Percentiles rank a stretch among this genome's conserved stretches.
Evolutionary conservation across 2,329 filamentous ascomycete genomes (phyloP).

Genomic region (Microdochium nivale): DNA sequence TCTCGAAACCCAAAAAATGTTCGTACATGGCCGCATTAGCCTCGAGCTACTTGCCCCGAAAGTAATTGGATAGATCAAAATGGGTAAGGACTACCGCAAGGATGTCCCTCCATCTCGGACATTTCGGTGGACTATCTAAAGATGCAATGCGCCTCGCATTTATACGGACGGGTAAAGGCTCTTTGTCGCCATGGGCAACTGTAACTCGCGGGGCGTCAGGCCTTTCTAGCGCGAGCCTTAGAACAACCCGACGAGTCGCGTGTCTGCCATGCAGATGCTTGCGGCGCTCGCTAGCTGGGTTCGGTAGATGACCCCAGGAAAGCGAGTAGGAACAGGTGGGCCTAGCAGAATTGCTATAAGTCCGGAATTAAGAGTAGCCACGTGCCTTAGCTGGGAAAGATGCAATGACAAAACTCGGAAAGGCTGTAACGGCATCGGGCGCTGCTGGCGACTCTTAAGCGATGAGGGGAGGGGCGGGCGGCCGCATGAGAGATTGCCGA

Average conservation of each 20-base stretch:
- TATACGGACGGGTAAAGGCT: not conserved
- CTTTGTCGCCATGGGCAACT: not conserved
- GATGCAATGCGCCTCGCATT: not conserved
- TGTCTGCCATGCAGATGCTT: not conserved
- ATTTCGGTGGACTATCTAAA: not conserved
- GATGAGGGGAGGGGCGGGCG: too few relatives aligned
- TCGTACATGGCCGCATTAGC: too few relatives aligned
- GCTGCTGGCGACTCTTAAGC: too few relatives aligned
- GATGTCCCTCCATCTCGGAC: not conserved
- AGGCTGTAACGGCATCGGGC: too few relatives aligned
- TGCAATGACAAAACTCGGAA: too few relatives aligned
- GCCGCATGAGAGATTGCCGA: too few relatives aligned
- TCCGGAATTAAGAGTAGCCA: not conserved
- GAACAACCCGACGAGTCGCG: not conserved
- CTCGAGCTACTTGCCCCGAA: too few relatives aligned
- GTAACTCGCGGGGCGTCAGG: not conserved
- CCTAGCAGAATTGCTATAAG: not conserved
- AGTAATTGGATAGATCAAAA: too few relatives aligned
- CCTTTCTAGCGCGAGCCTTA: not conserved
- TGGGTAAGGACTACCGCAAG: too few relatives aligned
- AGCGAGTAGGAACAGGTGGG: not conserved
- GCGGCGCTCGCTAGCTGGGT: not conserved
- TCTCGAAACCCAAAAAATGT: too few relatives aligned
- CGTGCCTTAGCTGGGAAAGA: not conserved
- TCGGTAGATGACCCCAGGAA: not conserved